phyloP scores from a whole-genome alignment of 805 yeast genomes.

The Yarrowia sp. region DNA sequence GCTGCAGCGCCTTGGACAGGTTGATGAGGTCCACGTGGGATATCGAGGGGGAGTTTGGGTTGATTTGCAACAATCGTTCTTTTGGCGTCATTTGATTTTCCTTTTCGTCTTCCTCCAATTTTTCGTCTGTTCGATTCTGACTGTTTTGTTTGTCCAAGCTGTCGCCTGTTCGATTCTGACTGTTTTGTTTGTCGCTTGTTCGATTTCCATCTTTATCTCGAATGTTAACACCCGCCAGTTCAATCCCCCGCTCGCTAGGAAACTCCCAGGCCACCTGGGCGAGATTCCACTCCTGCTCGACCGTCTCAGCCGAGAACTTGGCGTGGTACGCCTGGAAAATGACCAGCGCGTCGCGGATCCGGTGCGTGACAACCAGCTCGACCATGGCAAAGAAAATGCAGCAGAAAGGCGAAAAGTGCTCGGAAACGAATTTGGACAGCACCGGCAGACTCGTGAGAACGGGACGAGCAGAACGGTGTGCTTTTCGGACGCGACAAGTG shows the following conservation, averaged over 20 bases:
- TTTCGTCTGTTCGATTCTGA: not conserved
- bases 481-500: too few species aligned
- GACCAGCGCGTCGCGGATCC: constrained; percentile 20
- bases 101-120: too few species aligned
- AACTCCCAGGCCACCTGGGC: constrained; percentile 15
- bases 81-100: not conserved
- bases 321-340: constrained; percentile 19
- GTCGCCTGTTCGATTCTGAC: too few species aligned
- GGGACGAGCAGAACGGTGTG: too few species aligned
- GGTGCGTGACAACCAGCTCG: constrained; percentile 20
- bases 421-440: too few species aligned
- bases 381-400: not conserved
- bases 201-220: too few species aligned
- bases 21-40: constrained; percentile 15
- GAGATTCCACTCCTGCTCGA: not conserved
- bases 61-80: not conserved
- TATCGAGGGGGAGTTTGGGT: not conserved
- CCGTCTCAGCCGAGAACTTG: not conserved
- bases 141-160: not conserved
- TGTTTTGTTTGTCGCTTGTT: not conserved
- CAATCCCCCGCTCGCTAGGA: not conserved
- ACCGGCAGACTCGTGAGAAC: too few species aligned
- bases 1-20: constrained; percentile 21
- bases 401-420: too few species aligned
- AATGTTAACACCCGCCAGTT: too few species aligned